Evolutionary conservation across 192 early-diverging fungal species (phyloP), one percentile per base, ranked within the genome.

Genomic region (Oehlia diaphana): DNA sequence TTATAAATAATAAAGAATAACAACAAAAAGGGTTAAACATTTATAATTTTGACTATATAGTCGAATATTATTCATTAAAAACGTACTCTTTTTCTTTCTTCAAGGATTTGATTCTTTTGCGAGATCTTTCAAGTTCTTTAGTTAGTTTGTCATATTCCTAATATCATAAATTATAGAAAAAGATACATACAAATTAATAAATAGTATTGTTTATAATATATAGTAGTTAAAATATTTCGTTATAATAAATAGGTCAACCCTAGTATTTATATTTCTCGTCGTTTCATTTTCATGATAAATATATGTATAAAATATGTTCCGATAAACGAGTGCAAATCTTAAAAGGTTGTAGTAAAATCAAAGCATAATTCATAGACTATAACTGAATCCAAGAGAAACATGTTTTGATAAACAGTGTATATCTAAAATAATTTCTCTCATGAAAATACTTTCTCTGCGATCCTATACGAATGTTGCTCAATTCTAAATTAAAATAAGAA

Each of bases 81-180:
- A 72, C 68, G 7, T 44, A 79, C 77, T 79, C 77, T 58, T 79
- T 79, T 37, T 79, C 77, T n/a, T 47, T 62, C 71, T 71, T 79
- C 19, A 79, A 67, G 31, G 67, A 53, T 67, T 47, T 69, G 23
- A 79, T 71, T 7, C 77, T 33, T 67, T 79, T 79, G 37, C 69
- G 66, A 23, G 77, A 62, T n/a, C 68, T 62, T 5, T 79, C 77
- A 10, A 79, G 69, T 71, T 79, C 77, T 62, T 26, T 71, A 23
- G 35, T 26, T 58, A 79, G 28, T 35, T 37, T 69, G 49, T 79
- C 77, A 35, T 35, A 33, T 16, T 62, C 77, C 68, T 79, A 16
- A 12, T 61, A 63, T 23, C 12, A 61, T 42, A 37, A 16, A 71
- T 8, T 42, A 71, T 2, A n/a, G 14, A 35, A 16, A 21, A 70